Percentiles rank a stretch among this genome's conserved stretches.
phyloP scores from a whole-genome alignment of 345 rosid genomes.

The Gossypioides kirkii region DNA sequence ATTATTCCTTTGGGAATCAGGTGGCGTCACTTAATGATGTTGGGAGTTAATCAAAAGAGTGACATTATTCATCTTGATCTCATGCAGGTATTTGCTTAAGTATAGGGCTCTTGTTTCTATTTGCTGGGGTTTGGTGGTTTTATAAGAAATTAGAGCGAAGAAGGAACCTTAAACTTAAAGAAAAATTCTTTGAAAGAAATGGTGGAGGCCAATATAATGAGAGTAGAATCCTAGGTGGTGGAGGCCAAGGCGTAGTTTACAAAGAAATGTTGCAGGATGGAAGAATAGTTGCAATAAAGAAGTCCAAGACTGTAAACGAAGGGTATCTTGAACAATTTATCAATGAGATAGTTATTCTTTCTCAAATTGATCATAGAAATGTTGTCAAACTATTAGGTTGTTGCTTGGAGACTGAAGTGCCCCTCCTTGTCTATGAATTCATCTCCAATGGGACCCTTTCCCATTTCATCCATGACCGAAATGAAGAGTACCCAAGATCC shows the following conservation, averaged over 20 bases:
- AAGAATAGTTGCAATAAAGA: slow-evolving; percentile 15
- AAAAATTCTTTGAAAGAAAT: not conserved
- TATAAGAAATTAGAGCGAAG: not conserved
- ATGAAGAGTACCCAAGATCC: not conserved
- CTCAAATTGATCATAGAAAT: slow-evolving; percentile 23
- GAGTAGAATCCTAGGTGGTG: not conserved
- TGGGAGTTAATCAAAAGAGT: too few relatives aligned
- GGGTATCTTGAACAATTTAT: slow-evolving; percentile 18
- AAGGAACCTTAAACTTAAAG: not conserved
- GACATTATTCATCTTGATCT: not conserved
- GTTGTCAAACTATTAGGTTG: slow-evolving; percentile 24
- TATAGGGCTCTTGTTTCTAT: not conserved
- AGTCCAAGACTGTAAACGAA: slow-evolving; percentile 12
- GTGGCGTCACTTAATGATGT: too few relatives aligned
- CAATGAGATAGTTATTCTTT: slow-evolving; percentile 18
- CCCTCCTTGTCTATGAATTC: slow-evolving; percentile 28
- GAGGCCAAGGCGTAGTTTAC: slow-evolving; percentile 9
- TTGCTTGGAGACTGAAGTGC: slow-evolving; percentile 17
- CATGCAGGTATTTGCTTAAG: slow-evolving; percentile 9
- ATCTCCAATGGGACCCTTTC: slow-evolving; percentile 26
- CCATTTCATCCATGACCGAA: slow-evolving; percentile 21
- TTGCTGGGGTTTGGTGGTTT: not conserved
- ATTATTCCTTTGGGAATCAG: too few relatives aligned
- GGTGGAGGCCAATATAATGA: not conserved
- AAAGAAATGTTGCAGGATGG: slow-evolving; percentile 14